These are phyloP conservation scores for Cenchrus americanus DNA, from an alignment of 176 grass and related monocot genomes.

Conservation along the genomic window DNA sequence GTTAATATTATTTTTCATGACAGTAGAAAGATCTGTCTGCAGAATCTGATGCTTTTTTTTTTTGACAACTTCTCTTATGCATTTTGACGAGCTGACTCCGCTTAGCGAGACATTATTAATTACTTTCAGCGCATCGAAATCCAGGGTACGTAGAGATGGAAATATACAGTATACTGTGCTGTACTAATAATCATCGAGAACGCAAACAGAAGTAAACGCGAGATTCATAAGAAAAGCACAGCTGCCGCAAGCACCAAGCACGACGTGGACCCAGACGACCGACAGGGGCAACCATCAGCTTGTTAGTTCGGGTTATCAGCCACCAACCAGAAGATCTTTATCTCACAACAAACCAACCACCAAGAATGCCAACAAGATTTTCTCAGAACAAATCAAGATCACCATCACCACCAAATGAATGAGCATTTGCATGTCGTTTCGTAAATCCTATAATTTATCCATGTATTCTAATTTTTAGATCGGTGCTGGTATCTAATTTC, in stretches of 20 bases:
- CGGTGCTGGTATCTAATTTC: not conserved
- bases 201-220: conserved; percentile 24
- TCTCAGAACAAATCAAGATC: no score
- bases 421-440: conserved; percentile 1
- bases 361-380: no score
- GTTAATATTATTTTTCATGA: no score
- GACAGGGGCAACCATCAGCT: not conserved
- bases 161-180: not conserved
- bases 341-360: no score
- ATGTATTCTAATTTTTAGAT: not conserved
- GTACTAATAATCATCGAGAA: conserved; percentile 24
- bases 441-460: not conserved
- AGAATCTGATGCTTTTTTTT: conserved; percentile 19
- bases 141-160: not conserved
- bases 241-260: not conserved
- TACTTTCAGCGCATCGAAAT: conserved; percentile 27
- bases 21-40: not conserved
- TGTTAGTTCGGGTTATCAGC: no score
- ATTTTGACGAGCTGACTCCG: not conserved
- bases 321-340: no score
- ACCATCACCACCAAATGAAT: no score
- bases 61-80: no score
- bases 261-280: conserved; percentile 25
- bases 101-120: not conserved
- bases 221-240: not conserved